Evolutionary conservation across 495 filamentous ascomycete species (phyloP).

Genomic region (Annulohypoxylon nitens): DNA sequence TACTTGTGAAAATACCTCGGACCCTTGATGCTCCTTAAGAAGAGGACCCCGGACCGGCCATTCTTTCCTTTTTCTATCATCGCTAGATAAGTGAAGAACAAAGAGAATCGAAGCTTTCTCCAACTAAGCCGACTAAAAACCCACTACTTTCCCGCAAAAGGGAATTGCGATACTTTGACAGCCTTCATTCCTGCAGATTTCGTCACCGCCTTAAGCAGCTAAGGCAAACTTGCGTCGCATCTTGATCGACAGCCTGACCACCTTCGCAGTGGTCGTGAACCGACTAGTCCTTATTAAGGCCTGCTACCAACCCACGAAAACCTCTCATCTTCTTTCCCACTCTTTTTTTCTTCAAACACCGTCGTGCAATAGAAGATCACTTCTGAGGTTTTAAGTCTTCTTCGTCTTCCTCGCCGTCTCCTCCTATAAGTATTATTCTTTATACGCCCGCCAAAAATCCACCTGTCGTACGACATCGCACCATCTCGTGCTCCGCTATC

Average conservation of each 20-base stretch:
- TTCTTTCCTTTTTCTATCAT: not conserved
- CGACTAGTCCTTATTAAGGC: slow-evolving; percentile 29
- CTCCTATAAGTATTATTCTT: slow-evolving; percentile 6
- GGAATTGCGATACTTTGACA: slow-evolving; percentile 30
- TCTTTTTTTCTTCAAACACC: slow-evolving; percentile 8
- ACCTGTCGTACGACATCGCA: slow-evolving; percentile 45
- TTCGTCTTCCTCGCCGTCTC: not conserved
- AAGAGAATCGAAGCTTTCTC: slow-evolving; percentile 21
- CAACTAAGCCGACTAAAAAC: not conserved
- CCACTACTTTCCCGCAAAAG: slow-evolving; percentile 8
- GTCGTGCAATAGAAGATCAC: slow-evolving; percentile 4
- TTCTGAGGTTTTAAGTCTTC: not conserved
- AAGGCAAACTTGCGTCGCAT: slow-evolving; percentile 25
- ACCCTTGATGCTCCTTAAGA: slow-evolving; percentile 11
- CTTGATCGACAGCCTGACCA: slow-evolving; percentile 26
- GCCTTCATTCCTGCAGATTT: slow-evolving; percentile 30
- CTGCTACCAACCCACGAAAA: slow-evolving; percentile 17
- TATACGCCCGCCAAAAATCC: slow-evolving; percentile 2
- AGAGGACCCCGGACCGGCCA: slow-evolving; percentile 12
- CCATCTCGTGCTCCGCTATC: slow-evolving; percentile 35
- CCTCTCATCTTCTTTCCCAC: slow-evolving; percentile 10
- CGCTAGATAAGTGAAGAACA: not conserved
- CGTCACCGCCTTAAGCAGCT: slow-evolving; percentile 34
- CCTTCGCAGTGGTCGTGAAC: not conserved
- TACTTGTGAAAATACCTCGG: slow-evolving; percentile 14